A percentile compares a stretch with the other conserved stretches of the same genome.
Evolutionary conservation across 1,284 basidiomycete genomes (phyloP).

Genomic region (Cutaneotrichosporon mucoides): DNA sequence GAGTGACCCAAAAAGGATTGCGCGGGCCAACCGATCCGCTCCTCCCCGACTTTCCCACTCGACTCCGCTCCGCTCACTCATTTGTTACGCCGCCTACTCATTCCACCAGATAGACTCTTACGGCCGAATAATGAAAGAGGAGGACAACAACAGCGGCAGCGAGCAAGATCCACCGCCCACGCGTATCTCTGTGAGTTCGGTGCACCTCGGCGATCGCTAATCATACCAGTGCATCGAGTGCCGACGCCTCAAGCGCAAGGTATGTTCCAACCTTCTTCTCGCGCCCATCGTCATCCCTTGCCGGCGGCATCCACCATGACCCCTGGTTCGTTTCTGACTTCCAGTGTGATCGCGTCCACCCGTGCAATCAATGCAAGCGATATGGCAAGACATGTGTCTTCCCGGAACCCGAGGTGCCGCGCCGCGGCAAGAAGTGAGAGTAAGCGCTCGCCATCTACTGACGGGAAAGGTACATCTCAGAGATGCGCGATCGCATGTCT

Average conservation of each 20-base stretch:
- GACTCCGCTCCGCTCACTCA: neutral
- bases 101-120: neutral
- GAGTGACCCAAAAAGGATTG: too few relatives aligned
- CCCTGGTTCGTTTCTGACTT: neutral
- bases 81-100: too few relatives aligned
- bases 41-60: too few relatives aligned
- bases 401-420: constrained; percentile 13
- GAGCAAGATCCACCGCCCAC: constrained; percentile 3
- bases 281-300: too few relatives aligned
- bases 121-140: constrained; percentile 1
- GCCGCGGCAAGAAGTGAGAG: constrained; percentile 14
- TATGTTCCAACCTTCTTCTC: neutral
- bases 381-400: constrained; percentile 22
- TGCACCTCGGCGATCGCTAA: neutral
- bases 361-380: constrained; percentile 21
- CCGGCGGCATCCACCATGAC: neutral
- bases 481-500: constrained; percentile 19
- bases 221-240: constrained; percentile 24
- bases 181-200: constrained; percentile 2
- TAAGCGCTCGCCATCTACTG: too few relatives aligned
- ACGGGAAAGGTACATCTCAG: constrained; percentile 20
- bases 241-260: constrained; percentile 24
- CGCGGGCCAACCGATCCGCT: too few relatives aligned
- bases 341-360: constrained; percentile 22
- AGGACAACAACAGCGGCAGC: constrained; percentile 1